A percentile compares a stretch with the other conserved stretches of the same genome.
These are phyloP conservation scores for Xylaria curta DNA, from an alignment of 495 filamentous ascomycete genomes.

Conservation along the genomic window DNA sequence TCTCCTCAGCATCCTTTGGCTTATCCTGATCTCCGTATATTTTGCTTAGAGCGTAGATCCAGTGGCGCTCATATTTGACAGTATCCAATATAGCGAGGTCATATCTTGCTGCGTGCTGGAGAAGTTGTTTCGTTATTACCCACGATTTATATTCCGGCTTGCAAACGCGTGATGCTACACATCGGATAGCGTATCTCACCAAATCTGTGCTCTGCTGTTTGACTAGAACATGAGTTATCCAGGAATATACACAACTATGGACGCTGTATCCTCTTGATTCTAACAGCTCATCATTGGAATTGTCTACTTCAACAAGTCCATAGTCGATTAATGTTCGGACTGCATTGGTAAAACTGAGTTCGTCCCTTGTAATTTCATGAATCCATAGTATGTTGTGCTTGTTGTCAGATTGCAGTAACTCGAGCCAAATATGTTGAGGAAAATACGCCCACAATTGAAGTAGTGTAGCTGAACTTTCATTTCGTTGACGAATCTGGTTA, in stretches of 20 bases:
- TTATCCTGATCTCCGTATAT: neutral
- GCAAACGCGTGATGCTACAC: neutral
- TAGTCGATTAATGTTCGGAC: neutral
- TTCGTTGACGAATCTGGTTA: slow-evolving; percentile 44
- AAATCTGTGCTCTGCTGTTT: neutral
- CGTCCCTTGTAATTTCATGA: neutral
- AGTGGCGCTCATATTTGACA: neutral
- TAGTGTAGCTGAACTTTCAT: slow-evolving; percentile 24
- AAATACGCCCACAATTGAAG: slow-evolving; percentile 11
- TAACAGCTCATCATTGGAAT: neutral
- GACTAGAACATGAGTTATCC: neutral
- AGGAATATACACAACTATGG: slow-evolving; percentile 2
- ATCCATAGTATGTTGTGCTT: neutral
- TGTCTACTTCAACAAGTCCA: slow-evolving; percentile 1
- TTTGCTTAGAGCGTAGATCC: neutral
- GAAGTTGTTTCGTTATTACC: neutral
- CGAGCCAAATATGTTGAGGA: slow-evolving; percentile 2
- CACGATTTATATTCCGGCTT: too few relatives aligned
- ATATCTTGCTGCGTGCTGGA: slow-evolving; percentile 1
- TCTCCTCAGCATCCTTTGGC: neutral
- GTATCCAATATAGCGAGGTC: neutral
- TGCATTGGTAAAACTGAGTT: neutral
- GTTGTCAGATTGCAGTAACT: neutral
- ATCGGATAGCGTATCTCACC: neutral
- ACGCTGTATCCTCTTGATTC: slow-evolving; percentile 7